Base-by-base conservation (phyloP, 306 rosid genomes). In the Vicia villosa region DNA sequence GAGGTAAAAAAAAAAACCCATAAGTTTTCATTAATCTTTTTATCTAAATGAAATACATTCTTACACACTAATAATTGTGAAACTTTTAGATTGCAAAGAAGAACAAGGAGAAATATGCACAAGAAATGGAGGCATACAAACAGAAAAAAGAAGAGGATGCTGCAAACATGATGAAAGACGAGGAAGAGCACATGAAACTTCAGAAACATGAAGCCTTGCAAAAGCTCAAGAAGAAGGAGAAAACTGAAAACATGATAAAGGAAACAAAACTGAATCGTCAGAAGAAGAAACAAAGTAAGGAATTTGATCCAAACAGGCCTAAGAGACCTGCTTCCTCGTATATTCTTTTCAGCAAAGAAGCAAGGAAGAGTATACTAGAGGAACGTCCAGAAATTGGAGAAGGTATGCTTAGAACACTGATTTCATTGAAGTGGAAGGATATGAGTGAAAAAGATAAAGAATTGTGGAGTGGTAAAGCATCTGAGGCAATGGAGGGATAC, bases 371-470 rank as follows among this genome's bases (percentile, higher is more conserved):
- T 40, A 57, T 89, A 15, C 43, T 66, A 38, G 99, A 86, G 81
- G 95, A 87, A 72, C 57, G 85, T 66, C 88, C 88, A 13, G 92
- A 79, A 54, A 37, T 83, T 2, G 81, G 59, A 38, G 78, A 34
- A 65, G 74, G 86, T 12, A 87, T 89, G 65, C 60, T 94, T 0
- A 87, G 22, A 64, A 86, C 89, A n/a, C 77, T 88, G 14, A 61
- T 94, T 66, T 94, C 97, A 0, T 76, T 94, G 61, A 87, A 87
- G 81, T 94, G 99, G 97, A 89, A 87, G 92, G 99, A 94, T 83
- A 63, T 95, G 83, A 84, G 64, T 9, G 99, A 91, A 69, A 91
- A 74, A 74, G 92, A 87, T 0, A 86, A 78, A 16, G 83, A 84
- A 75, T 8, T 78, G 0, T 94, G 92, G 96, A 95, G 83, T 66